phyloP scores from a whole-genome alignment of 768 basidiomycete genomes.

The Fistulinella prunicolor region DNA sequence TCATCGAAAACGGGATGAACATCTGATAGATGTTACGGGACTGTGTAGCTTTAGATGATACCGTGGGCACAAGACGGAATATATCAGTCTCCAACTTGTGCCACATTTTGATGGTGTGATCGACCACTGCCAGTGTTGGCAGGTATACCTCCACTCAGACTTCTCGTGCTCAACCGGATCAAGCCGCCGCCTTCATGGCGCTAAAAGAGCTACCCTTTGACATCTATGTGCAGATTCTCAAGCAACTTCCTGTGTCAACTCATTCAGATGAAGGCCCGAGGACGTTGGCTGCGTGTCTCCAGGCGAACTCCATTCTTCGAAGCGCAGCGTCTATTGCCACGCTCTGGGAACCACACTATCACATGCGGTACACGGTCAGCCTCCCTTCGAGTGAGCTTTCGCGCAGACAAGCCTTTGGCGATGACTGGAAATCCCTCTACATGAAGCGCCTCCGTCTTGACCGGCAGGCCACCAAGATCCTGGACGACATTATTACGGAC shows the following conservation, averaged over 20 bases:
- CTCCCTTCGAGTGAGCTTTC: conserved; percentile 36
- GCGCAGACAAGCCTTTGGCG: conserved; percentile 27
- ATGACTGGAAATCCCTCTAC: conserved; percentile 50
- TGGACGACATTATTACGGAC: conserved; percentile 41
- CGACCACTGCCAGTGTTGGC: neutral
- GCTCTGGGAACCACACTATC: conserved; percentile 56
- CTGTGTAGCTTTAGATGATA: no score
- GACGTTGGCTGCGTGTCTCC: conserved; percentile 42
- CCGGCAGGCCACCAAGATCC: conserved; percentile 34
- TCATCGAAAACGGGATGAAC: no score
- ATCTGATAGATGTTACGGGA: no score
- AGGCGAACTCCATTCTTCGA: conserved; percentile 37
- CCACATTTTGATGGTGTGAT: conserved; percentile 4
- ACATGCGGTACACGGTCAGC: conserved; percentile 44
- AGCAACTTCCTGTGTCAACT: conserved; percentile 29
- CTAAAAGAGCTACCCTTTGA: conserved; percentile 32
- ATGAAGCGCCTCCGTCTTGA: conserved; percentile 44
- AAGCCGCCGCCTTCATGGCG: conserved; percentile 17
- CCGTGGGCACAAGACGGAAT: no score
- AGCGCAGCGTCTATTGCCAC: conserved; percentile 40
- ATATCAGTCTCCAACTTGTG: no score
- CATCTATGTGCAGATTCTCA: conserved; percentile 37
- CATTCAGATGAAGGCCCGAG: conserved; percentile 22
- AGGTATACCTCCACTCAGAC: neutral
- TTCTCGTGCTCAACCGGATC: neutral